These are phyloP conservation scores for Cryphonectria parasitica DNA, from an alignment of 2,329 filamentous ascomycete species.

Conservation along the genomic window DNA sequence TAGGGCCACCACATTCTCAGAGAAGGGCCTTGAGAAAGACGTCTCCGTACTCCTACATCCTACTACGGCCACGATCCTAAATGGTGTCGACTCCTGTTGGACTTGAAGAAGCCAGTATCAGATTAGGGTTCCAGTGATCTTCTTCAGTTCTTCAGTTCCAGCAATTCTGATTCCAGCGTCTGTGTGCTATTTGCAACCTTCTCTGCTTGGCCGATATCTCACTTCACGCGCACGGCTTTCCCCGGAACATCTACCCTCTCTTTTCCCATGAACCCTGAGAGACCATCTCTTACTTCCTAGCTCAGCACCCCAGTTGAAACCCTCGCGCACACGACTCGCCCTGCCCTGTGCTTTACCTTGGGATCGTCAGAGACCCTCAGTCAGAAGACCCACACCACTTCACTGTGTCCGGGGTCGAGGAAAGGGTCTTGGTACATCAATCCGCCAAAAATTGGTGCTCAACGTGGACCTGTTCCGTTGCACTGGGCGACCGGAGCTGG, in stretches of 20 bases:
- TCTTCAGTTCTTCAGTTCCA: slow-evolving; percentile 4
- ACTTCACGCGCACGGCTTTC: slow-evolving; percentile 18
- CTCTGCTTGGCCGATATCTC: slow-evolving; percentile 1
- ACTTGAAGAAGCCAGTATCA: slow-evolving; percentile 23
- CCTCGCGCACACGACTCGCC: not conserved
- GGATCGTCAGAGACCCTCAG: slow-evolving; percentile 6
- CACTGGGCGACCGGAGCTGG: slow-evolving; percentile 28
- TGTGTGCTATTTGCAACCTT: not conserved
- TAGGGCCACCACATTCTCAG: not conserved
- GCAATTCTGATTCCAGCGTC: slow-evolving; percentile 1
- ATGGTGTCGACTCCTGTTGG: slow-evolving; percentile 17
- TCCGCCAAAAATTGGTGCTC: slow-evolving; percentile 26
- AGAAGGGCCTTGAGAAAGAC: slow-evolving; percentile 17
- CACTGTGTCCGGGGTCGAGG: slow-evolving; percentile 29
- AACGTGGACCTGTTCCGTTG: slow-evolving; percentile 29
- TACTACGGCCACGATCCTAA: not conserved
- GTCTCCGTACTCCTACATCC: slow-evolving; percentile 14
- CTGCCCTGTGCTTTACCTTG: slow-evolving; percentile 12
- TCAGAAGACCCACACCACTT: slow-evolving; percentile 20
- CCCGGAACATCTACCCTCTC: slow-evolving; percentile 15
- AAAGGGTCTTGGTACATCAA: slow-evolving; percentile 29
- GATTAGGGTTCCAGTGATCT: slow-evolving; percentile 12
- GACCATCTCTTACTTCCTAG: slow-evolving; percentile 4
- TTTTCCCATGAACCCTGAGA: slow-evolving; percentile 17
- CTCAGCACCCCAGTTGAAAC: slow-evolving; percentile 23